A percentile compares a stretch with the other conserved stretches of the same genome.
Evolutionary conservation across 2,329 filamentous ascomycete species (phyloP).

Genomic region (Aschersonia sp.): DNA sequence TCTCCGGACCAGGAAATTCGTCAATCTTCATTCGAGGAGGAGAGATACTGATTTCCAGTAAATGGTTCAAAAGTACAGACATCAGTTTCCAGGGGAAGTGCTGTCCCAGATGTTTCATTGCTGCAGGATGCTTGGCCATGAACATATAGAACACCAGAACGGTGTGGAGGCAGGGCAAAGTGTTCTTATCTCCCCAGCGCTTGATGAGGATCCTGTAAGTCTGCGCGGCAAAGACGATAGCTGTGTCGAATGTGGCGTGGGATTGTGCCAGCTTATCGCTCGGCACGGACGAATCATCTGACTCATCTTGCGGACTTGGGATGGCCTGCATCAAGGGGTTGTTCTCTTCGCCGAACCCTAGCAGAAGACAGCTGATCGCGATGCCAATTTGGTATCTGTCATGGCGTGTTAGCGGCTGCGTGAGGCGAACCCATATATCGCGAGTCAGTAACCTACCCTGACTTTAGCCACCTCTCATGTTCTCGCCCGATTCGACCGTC

Average conservation of each 20-base stretch:
- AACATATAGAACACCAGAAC: slow-evolving; percentile 43
- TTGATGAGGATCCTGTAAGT: slow-evolving; percentile 32
- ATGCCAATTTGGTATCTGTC: slow-evolving; percentile 19
- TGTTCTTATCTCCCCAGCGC: slow-evolving; percentile 41
- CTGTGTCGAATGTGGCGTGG: slow-evolving; percentile 17
- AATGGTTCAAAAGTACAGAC: slow-evolving; percentile 22
- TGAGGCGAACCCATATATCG: neutral
- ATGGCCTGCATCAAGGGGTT: slow-evolving; percentile 31
- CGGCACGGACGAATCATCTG: slow-evolving; percentile 9
- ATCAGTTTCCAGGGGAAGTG: slow-evolving; percentile 37
- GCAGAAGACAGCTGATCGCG: slow-evolving; percentile 14
- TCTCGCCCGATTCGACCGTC: slow-evolving; percentile 38
- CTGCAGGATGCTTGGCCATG: slow-evolving; percentile 15
- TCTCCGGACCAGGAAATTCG: slow-evolving; percentile 32
- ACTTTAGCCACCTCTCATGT: slow-evolving; percentile 35
- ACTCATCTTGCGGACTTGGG: slow-evolving; percentile 12
- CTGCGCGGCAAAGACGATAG: slow-evolving; percentile 24
- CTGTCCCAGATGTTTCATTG: slow-evolving; percentile 9
- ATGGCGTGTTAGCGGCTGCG: neutral
- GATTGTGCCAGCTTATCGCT: slow-evolving; percentile 6
- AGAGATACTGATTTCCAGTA: slow-evolving; percentile 12
- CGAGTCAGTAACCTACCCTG: slow-evolving; percentile 18
- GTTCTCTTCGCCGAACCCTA: slow-evolving; percentile 21
- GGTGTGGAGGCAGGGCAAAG: slow-evolving; percentile 48
- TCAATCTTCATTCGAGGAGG: slow-evolving; percentile 22